These are phyloP conservation scores for Penicillium sp. DNA, from an alignment of 2,329 filamentous ascomycete genomes.

Conservation along the genomic window DNA sequence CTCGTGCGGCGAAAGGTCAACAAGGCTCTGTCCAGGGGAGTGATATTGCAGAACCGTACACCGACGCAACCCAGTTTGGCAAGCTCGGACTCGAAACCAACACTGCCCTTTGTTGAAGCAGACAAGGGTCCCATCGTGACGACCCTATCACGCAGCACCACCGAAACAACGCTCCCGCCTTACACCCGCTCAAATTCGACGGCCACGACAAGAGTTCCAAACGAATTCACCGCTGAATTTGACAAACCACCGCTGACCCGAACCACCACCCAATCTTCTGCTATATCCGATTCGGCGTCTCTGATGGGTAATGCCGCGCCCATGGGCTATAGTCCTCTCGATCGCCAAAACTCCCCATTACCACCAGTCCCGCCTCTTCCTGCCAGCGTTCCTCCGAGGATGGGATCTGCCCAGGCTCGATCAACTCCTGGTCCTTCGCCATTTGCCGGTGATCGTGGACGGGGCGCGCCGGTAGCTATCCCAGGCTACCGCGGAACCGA, in stretches of 20 bases:
- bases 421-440: conserved; percentile 24
- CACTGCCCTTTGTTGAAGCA: conserved; percentile 56
- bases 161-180: conserved; percentile 57
- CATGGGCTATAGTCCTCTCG: conserved; percentile 35
- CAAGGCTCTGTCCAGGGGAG: conserved; percentile 76
- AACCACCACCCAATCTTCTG: conserved; percentile 42
- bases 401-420: conserved; percentile 24
- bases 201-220: conserved; percentile 24
- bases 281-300: conserved; percentile 52
- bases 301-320: conserved; percentile 30
- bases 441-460: conserved; percentile 18
- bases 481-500: conserved; percentile 20
- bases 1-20: conserved; percentile 85
- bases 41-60: conserved; percentile 51
- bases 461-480: conserved; percentile 10
- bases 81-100: conserved; percentile 40
- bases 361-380: conserved; percentile 33
- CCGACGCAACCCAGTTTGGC: conserved; percentile 36
- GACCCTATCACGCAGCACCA: conserved; percentile 40
- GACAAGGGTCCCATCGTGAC: conserved; percentile 32
- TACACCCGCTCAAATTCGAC: conserved; percentile 54
- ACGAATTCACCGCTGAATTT: conserved; percentile 39
- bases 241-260: conserved; percentile 40
- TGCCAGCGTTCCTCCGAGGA: conserved; percentile 19
- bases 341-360: conserved; percentile 24